Base-by-base conservation (phyloP, 768 basidiomycete species). In the Leccinum subgranulosum region DNA sequence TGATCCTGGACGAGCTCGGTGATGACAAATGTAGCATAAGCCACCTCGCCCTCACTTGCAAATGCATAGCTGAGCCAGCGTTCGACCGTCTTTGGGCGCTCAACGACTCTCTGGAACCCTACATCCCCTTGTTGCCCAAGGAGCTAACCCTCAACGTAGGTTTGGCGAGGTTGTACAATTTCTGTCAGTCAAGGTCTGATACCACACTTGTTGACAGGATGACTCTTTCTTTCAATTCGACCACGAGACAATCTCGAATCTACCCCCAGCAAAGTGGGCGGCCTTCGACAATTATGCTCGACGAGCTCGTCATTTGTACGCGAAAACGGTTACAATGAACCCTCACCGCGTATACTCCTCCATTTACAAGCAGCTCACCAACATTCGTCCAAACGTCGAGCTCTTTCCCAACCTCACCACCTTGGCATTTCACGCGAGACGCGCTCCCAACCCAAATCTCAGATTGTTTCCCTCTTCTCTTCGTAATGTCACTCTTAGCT, bases 41-140 rank as follows among this genome's bases (percentile, higher is more conserved):
- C 25, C 56, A 33, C 59, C 57, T 67, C 23, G 66, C 64, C 11
- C 49, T 60, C 39, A 60, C 67, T n/a, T 67, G 64, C 60, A 69
- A 59, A 50, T 23, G 53, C 19, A 53, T 64, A 10, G 51, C 58
- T 5, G 66, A 62, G 19, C 66, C 59, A 14, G 56, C 61, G 0
- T 65, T 69, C 12, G 66, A 69, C 33, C 67, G 60, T 46, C 57
- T 69, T 3, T 68, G 68, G 65, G 56, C 55, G 14, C 58, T 64
- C 1, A 67, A 69, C 15, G 52, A 64, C 50, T 64, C 68, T 11
- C 33, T 69, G 49, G 67, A 67, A 21, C 67, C 67, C 7, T 68
- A 67, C 27, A 53, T 68, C 33, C 8, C 65, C 41, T 43, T 68
- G 27, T 45, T 69, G 43, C 67, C 68, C 3, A 45, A 39, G 8